A percentile compares a stretch with the other conserved stretches of the same genome.
Evolutionary conservation across 257 asterid species (phyloP).

Genomic region (Avicennia marina): DNA sequence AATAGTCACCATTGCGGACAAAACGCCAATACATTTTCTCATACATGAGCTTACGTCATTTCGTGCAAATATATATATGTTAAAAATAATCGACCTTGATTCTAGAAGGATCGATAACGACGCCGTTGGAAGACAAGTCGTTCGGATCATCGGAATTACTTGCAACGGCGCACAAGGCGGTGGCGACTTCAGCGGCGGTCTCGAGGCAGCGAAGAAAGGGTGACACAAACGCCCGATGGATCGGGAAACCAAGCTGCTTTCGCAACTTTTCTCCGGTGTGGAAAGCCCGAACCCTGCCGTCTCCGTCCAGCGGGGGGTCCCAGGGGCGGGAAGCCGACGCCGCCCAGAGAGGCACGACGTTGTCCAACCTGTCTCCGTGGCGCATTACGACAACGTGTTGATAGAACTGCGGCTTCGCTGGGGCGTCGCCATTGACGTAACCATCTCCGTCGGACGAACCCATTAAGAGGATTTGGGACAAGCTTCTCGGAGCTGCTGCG

Average conservation of each 20-base stretch:
- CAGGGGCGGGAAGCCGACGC: conserved; percentile 69
- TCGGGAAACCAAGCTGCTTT: conserved; percentile 40
- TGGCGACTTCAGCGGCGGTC: conserved; percentile 68
- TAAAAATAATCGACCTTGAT: conserved; percentile 47
- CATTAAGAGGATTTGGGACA: conserved; percentile 22
- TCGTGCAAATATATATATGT: not conserved
- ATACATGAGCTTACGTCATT: too few species aligned
- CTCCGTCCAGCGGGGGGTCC: conserved; percentile 87
- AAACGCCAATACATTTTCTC: not conserved
- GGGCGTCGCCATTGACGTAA: not conserved
- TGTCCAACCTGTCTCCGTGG: conserved; percentile 90
- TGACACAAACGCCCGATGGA: conserved; percentile 77
- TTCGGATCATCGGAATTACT: conserved; percentile 38
- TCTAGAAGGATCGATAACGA: conserved; percentile 58
- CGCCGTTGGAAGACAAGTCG: conserved; percentile 42
- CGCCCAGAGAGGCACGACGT: conserved; percentile 66
- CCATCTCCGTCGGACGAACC: conserved; percentile 15
- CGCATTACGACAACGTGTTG: conserved; percentile 88
- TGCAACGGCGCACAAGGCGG: conserved; percentile 57
- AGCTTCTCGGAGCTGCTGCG: not conserved
- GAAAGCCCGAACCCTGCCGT: conserved; percentile 71
- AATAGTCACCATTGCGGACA: not conserved
- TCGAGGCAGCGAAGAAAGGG: conserved; percentile 87
- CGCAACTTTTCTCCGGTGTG: conserved; percentile 57
- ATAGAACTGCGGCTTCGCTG: conserved; percentile 16